Evolutionary conservation across 805 yeast genomes (phyloP).

Genomic region (Starmerella sirachaensis): DNA sequence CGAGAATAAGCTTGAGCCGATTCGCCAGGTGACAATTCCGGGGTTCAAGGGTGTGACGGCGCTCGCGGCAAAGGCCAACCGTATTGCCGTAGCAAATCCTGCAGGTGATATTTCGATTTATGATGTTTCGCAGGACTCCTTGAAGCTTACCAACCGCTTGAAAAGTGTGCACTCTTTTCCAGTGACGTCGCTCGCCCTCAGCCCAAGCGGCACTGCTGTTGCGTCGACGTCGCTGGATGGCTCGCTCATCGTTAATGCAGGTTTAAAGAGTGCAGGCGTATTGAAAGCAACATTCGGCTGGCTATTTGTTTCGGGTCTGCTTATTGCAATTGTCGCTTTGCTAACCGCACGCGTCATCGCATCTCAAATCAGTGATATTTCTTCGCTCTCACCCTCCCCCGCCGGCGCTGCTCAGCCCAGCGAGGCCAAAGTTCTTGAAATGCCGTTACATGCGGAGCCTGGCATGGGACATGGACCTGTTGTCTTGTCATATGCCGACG

Average conservation of each 20-base stretch:
- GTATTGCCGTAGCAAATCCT: constrained; percentile 19
- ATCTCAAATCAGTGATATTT: not conserved
- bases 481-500: too few relatives aligned
- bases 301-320: constrained; percentile 13
- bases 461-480: constrained; percentile 12
- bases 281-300: constrained; percentile 13
- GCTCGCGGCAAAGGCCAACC: constrained; percentile 12
- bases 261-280: not conserved
- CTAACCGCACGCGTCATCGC: not conserved
- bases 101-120: constrained; percentile 20
- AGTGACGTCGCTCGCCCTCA: constrained; percentile 19
- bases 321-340: constrained; percentile 12
- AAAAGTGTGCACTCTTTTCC: constrained; percentile 18
- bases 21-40: constrained; percentile 6
- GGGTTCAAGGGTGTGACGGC: constrained; percentile 17
- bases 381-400: not conserved
- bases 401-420: not conserved
- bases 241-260: constrained; percentile 10
- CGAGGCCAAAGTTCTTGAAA: constrained; percentile 1
- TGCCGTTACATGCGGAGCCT: constrained; percentile 1
- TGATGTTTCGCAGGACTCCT: not conserved
- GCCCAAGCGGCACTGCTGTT: constrained; percentile 10
- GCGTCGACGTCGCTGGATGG: constrained; percentile 22
- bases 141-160: constrained; percentile 5
- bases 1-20: constrained; percentile 4